Percentiles rank a stretch among this genome's conserved stretches.
Evolutionary conservation across 2,329 filamentous ascomycete genomes (phyloP).

Genomic region (Exserohilum turcica): DNA sequence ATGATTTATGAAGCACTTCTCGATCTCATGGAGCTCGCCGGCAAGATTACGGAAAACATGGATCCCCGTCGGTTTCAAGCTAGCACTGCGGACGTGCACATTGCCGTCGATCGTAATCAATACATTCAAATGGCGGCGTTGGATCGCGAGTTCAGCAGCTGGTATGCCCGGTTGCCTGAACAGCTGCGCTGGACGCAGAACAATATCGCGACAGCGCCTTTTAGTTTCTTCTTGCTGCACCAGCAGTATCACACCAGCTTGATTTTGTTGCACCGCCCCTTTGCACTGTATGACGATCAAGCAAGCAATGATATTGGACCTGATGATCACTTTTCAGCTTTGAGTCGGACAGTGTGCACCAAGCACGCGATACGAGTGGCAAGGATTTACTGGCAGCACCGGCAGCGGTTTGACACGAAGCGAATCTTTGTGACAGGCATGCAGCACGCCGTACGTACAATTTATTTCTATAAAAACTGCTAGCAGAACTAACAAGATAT

Average conservation of each 20-base stretch:
- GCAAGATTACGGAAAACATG: constrained; percentile 57
- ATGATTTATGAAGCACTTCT: constrained; percentile 59
- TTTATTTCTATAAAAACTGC: background rate
- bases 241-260: constrained; percentile 62
- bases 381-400: constrained; percentile 61
- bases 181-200: constrained; percentile 45
- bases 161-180: constrained; percentile 60
- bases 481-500: background rate
- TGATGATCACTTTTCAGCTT: constrained; percentile 52
- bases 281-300: constrained; percentile 57
- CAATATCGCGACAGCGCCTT: constrained; percentile 45
- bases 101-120: constrained; percentile 52
- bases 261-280: constrained; percentile 60
- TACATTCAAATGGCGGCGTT: constrained; percentile 59
- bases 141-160: constrained; percentile 60
- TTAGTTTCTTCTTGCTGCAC: constrained; percentile 59
- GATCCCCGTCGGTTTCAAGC: constrained; percentile 39
- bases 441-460: constrained; percentile 54
- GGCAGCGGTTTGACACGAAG: constrained; percentile 58
- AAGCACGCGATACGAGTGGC: constrained; percentile 61
- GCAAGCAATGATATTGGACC: constrained; percentile 42
- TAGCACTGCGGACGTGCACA: constrained; percentile 25
- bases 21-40: constrained; percentile 62
- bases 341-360: constrained; percentile 60
- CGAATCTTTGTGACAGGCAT: constrained; percentile 59